Conservation (phyloP, 1,284 basidiomycete genomes). For the Ustilago crameri region DNA sequence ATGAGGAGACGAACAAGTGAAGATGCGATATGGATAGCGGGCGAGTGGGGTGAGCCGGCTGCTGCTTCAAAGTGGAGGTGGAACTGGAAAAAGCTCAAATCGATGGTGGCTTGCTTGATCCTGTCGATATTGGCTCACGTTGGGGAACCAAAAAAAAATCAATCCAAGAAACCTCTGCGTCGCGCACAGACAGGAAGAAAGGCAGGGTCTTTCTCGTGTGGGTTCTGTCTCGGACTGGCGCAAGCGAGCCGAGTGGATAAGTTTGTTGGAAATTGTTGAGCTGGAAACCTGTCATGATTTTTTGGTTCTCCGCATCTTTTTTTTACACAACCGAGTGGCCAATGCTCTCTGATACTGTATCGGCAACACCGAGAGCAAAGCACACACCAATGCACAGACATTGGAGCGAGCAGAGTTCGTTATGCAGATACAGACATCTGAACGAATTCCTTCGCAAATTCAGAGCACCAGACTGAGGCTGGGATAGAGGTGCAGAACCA, state of each 20-base stretch:
- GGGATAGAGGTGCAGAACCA: neutral
- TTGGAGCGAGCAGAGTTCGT: neutral
- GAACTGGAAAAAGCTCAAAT: no score
- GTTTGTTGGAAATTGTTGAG: conserved; percentile 32
- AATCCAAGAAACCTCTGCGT: no score
- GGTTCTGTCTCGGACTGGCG: conserved; percentile 2
- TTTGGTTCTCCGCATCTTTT: conserved; percentile 10
- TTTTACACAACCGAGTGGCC: conserved; percentile 11
- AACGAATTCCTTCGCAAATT: neutral
- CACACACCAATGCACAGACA: neutral
- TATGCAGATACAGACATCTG: neutral
- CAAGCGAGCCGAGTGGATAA: neutral
- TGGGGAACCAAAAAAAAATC: no score
- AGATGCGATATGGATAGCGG: no score
- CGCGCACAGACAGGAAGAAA: no score
- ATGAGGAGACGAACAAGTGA: no score
- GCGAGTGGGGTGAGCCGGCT: no score
- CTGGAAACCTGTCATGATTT: conserved; percentile 13
- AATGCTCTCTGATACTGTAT: conserved; percentile 10
- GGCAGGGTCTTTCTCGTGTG: no score
- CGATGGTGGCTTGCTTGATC: no score
- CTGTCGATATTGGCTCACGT: no score
- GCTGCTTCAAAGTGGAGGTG: no score
- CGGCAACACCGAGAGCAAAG: neutral
- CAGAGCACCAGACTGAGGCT: neutral